These are phyloP conservation scores for Farysia itapuensis DNA, from an alignment of 1,284 basidiomycete genomes.

Conservation along the genomic window DNA sequence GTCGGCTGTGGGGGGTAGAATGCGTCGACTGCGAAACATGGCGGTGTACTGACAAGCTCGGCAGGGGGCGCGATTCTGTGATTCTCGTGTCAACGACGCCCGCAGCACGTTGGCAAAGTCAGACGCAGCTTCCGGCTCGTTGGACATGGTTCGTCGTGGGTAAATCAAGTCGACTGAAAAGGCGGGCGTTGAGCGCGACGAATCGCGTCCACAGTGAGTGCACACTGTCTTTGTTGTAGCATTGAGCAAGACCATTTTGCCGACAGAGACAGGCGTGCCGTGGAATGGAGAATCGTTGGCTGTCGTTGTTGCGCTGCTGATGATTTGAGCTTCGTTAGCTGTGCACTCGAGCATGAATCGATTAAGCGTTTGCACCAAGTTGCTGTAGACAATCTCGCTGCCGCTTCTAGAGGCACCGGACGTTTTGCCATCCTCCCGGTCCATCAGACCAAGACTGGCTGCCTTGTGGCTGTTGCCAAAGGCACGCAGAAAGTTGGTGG, in stretches of 20 bases:
- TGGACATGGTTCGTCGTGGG: constrained; percentile 70
- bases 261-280: constrained; percentile 2
- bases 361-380: constrained; percentile 91
- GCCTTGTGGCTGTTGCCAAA: constrained; percentile 75
- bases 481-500: constrained; percentile 92
- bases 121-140: constrained; percentile 64
- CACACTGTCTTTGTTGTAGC: constrained; percentile 67
- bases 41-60: constrained; percentile 67
- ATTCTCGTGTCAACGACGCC: constrained; percentile 77
- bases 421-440: constrained; percentile 71
- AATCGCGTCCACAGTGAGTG: constrained; percentile 76
- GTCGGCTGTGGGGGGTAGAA: constrained; percentile 64
- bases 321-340: constrained; percentile 28
- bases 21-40: constrained; percentile 68
- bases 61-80: constrained; percentile 82
- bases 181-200: constrained; percentile 39
- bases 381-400: constrained; percentile 66
- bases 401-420: constrained; percentile 1
- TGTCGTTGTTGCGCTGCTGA: background rate
- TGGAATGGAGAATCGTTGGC: constrained; percentile 5
- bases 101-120: constrained; percentile 75
- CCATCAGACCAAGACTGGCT: constrained; percentile 83
- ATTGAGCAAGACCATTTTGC: constrained; percentile 29
- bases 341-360: constrained; percentile 78
- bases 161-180: constrained; percentile 77